Base-by-base conservation (phyloP, 73 alveolate species). In the Urostyla sp. region DNA sequence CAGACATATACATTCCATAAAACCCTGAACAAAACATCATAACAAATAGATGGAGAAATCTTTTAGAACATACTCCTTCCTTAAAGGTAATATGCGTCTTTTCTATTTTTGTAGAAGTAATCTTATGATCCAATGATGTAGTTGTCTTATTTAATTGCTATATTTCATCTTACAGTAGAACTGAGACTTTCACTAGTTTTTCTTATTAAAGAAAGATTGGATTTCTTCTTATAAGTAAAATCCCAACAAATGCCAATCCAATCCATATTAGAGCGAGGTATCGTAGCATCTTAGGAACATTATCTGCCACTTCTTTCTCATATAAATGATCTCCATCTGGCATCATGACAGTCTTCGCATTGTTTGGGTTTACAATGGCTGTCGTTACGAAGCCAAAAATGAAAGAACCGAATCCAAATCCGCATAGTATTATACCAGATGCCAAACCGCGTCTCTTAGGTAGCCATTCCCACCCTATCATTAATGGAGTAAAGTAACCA, bases 381-480 rank as follows among this genome's bases (percentile, higher is more conserved):
- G 91, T 85, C 0, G 91, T 34, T 44, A 90, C 52, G 31, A 76
- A 56, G 24, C 67, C 69, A 56, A 77, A 90, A 2, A 85, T 52
- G 37, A 81, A 82, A 13, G 91, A 16, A 11, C 95, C 91, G 16
- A 87, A 83, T 28, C 95, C 92, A 36, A 72, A 79, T 15, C 87
- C 91, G 0, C 83, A 79, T 15, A 83, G 45, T 1, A 72, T 32
- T 0, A 87, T 53, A 0, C 95, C 92, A 16, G 72, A 35, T n/a
- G 83, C 91, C 10, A 72, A 16, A 15, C 92, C 95, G 23, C 45
- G 69, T 2, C 38, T 32, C 0, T 72, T 21, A 3, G 95, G 95
- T 27, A 45, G 73, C 30, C 36, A 66, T 59, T 58, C 79, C 95
- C 95, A 87, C 10, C 92, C 89, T 45, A 61, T 51, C 51, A 61